Conservation (phyloP, 2,329 filamentous ascomycete genomes). For the Trichoderma sp. region DNA sequence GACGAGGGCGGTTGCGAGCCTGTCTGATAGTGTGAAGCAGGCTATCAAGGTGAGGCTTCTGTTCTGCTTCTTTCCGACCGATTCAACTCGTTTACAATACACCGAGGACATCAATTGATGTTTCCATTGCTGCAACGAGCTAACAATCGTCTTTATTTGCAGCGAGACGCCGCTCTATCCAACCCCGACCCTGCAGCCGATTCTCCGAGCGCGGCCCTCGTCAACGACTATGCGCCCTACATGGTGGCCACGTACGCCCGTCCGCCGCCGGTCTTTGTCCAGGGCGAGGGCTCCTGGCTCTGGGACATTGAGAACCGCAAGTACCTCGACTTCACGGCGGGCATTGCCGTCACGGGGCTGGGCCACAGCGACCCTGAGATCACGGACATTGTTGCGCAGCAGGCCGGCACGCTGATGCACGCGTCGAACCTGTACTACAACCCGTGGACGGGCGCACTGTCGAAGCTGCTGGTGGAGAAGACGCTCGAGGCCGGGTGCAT, state of each 20-base stretch:
- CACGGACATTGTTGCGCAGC: conserved; percentile 71
- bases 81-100: neutral
- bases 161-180: conserved; percentile 46
- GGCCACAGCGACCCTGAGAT: conserved; percentile 88
- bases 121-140: neutral
- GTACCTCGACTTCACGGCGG: conserved; percentile 93
- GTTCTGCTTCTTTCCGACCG: rapidly evolving
- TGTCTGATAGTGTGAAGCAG: conserved; percentile 39
- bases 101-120: neutral
- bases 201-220: conserved; percentile 72
- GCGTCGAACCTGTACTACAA: conserved; percentile 98
- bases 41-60: conserved; percentile 38
- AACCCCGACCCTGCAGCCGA: conserved; percentile 73
- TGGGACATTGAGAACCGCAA: conserved; percentile 87
- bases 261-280: conserved; percentile 85
- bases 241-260: conserved; percentile 97
- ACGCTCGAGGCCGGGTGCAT: conserved; percentile 80
- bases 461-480: conserved; percentile 78
- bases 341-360: conserved; percentile 91
- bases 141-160: neutral
- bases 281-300: conserved; percentile 81
- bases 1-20: conserved; percentile 42
- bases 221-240: conserved; percentile 75
- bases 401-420: conserved; percentile 81
- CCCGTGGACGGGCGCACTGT: conserved; percentile 88